Evolutionary conservation across 1,284 basidiomycete species (phyloP).

Genomic region (Pseudozyma hubeiensis): DNA sequence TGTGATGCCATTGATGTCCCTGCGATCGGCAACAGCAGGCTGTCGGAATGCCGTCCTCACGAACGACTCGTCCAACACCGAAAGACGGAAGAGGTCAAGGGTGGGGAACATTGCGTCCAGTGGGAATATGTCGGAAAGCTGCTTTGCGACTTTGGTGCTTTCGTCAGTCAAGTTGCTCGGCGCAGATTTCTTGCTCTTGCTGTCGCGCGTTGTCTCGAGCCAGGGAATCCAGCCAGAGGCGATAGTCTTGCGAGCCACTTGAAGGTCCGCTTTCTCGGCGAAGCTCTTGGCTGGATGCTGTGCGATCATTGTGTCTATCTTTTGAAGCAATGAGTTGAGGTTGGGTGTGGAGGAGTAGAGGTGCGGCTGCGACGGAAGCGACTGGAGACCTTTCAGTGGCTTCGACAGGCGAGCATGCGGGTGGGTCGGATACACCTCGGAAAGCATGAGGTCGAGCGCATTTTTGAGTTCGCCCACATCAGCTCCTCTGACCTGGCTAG

Average conservation of each 20-base stretch:
- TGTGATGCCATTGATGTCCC: constrained; percentile 20
- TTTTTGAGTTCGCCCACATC: constrained; percentile 76
- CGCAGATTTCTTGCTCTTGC: constrained; percentile 1
- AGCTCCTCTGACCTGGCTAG: constrained; percentile 78
- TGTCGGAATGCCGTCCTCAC: constrained; percentile 15
- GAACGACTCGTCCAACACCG: constrained; percentile 75
- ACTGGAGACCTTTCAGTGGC: constrained; percentile 75
- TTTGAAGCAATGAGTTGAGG: constrained; percentile 76
- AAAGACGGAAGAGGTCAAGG: constrained; percentile 84
- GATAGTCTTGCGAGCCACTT: constrained; percentile 71
- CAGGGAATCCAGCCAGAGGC: constrained; percentile 66
- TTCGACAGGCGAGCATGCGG: constrained; percentile 76
- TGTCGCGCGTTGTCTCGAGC: constrained; percentile 27
- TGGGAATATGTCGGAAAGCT: constrained; percentile 70
- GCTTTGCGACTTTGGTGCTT: constrained; percentile 7
- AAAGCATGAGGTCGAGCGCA: constrained; percentile 79
- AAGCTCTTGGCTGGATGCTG: constrained; percentile 65
- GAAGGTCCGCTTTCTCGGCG: constrained; percentile 51
- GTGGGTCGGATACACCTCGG: constrained; percentile 78
- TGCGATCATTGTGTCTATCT: constrained; percentile 77
- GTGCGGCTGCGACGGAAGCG: constrained; percentile 75
- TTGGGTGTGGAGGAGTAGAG: constrained; percentile 79
- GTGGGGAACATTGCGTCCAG: constrained; percentile 80
- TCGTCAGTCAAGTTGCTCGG: constrained; percentile 8
- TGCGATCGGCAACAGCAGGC: constrained; percentile 10